Percentiles rank a stretch among this genome's conserved stretches.
Evolutionary conservation across 768 basidiomycete species (phyloP).

Genomic region (Xerocomellus dryophilus): DNA sequence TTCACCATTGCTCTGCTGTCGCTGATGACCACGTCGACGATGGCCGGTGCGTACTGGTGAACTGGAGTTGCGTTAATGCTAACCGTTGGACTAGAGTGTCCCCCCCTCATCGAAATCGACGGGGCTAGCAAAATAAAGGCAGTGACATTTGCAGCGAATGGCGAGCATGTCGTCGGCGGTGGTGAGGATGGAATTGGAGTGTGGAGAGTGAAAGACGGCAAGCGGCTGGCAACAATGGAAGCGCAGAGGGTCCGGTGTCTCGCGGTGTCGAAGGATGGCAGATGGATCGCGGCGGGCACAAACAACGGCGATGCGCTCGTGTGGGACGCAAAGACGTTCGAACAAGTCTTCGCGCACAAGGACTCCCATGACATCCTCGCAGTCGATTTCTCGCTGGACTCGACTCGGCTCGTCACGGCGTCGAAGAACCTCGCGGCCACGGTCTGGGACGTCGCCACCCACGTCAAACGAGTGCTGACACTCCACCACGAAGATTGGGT

Average conservation of each 20-base stretch:
- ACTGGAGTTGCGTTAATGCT: not conserved
- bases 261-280: conserved; percentile 1
- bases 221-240: not conserved
- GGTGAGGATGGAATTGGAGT: not conserved
- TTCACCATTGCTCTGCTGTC: not conserved
- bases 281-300: conserved; percentile 1
- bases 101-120: not conserved
- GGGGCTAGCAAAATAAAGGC: not conserved
- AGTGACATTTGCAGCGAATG: not conserved
- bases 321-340: not conserved
- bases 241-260: not conserved
- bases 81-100: not conserved
- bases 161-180: not conserved
- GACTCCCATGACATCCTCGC: not conserved
- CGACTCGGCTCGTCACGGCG: not conserved
- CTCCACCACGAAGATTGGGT: not conserved
- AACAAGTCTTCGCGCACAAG: not conserved
- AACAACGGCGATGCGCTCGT: not conserved
- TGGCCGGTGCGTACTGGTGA: not conserved
- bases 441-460: not conserved
- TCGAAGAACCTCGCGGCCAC: not conserved
- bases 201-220: conserved; percentile 1
- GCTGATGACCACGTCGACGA: not conserved
- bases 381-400: conserved; percentile 8
- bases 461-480: not conserved